Evolutionary conservation across 192 early-diverging fungal genomes (phyloP), one percentile per base, ranked within the genome.

Genomic region (Dispira parvispora): DNA sequence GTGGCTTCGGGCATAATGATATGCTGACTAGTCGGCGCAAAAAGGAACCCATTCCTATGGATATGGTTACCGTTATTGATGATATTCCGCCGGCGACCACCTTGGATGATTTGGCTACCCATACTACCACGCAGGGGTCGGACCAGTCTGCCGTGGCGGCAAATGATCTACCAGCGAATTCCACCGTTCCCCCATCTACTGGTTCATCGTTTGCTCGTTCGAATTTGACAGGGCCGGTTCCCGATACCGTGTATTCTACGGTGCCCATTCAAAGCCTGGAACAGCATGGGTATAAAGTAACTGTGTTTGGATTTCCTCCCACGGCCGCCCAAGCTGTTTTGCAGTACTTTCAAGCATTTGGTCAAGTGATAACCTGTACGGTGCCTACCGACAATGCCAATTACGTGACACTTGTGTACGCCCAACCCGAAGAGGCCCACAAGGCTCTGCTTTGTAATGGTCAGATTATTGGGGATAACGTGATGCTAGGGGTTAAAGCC

Each of bases 331-430:
- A 25, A 4, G 62, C 64, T 26, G 62, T 65, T 14, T 58, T 71
- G 16, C 43, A 61, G 3, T 64, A 71, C 47, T 71, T 71, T 49
- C 58, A 61, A 16, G 45, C 56, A 53, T 71, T 64, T 54, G 66
- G 69, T 23, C 38, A 63, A 14, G 65, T 70, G 9, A 20, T 45
- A 6, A 64, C 54, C 49, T 69, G 67, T 45, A 52, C 49, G 13
- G 18, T 65, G 25, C 52, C 65, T 16, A n/a, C 49, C 10, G 6
- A 12, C 1, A 63, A 52, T n/a, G 71, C 60, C 6, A 71, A 71
- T 56, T 71, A 64, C 63, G 27, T 68, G 25, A 60, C 53, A 10
- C 57, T 73, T 8, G 65, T 68, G 4, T 73, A 73, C 38, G 54
- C 52, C 25, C 46, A 38, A 23, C 45, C 50, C 46, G 58, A 42